Evolutionary conservation across 805 yeast genomes (phyloP).

Genomic region (Kregervanrija delftensis): DNA sequence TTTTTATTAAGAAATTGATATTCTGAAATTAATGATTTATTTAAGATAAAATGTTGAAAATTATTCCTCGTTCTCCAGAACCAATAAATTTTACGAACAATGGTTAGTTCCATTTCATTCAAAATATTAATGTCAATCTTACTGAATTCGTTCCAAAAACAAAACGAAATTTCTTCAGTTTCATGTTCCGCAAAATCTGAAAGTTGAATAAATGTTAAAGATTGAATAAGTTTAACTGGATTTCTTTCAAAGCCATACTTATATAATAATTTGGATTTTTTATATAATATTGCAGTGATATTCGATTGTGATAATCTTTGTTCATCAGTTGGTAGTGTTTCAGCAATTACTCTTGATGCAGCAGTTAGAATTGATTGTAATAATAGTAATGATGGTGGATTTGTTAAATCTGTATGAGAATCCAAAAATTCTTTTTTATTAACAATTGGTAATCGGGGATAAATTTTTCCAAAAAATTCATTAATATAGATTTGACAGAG

Average conservation of each 20-base stretch:
- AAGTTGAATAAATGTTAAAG: slow-evolving; percentile 26
- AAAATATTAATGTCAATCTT: slow-evolving; percentile 48
- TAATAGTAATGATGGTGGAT: slow-evolving; percentile 54
- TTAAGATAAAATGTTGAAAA: slow-evolving; percentile 52
- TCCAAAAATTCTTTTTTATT: slow-evolving; percentile 55
- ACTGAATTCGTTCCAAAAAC: slow-evolving; percentile 15
- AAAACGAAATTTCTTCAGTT: slow-evolving; percentile 2
- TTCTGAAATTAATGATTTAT: slow-evolving; percentile 59
- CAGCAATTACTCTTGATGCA: slow-evolving; percentile 52
- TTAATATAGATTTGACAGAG: slow-evolving; percentile 56
- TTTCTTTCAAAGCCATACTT: slow-evolving; percentile 63
- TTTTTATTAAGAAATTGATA: slow-evolving; percentile 49
- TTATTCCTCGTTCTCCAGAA: slow-evolving; percentile 16
- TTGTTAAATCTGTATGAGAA: slow-evolving; percentile 44
- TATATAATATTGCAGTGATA: slow-evolving; percentile 10
- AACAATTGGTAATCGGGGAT: slow-evolving; percentile 60
- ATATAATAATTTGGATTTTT: slow-evolving; percentile 55
- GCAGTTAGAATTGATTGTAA: slow-evolving; percentile 60
- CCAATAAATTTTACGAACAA: slow-evolving; percentile 17
- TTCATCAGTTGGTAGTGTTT: slow-evolving; percentile 45
- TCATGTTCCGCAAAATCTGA: slow-evolving; percentile 2
- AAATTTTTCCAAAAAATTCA: slow-evolving; percentile 54
- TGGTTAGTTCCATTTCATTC: slow-evolving; percentile 66
- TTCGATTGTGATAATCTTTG: slow-evolving; percentile 29
- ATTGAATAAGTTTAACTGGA: slow-evolving; percentile 49